Conservation (phyloP, 2,329 filamentous ascomycete species). For the Colletotrichum incanum region DNA sequence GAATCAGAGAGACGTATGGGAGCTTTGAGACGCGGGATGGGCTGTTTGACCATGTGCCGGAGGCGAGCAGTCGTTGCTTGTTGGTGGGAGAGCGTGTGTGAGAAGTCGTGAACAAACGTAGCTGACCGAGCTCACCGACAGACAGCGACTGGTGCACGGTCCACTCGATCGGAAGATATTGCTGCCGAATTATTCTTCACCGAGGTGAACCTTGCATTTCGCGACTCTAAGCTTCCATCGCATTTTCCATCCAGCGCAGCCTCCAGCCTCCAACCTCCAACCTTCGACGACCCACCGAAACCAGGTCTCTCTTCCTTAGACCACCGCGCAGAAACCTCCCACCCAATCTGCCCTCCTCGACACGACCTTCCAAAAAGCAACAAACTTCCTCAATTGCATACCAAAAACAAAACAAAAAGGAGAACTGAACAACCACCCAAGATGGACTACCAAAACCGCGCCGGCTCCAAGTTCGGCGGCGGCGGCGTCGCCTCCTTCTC, state of each 20-base stretch:
- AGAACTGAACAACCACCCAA: neutral
- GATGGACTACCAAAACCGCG: slow-evolving; percentile 90
- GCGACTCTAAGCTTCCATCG: slow-evolving; percentile 3
- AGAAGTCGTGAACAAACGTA: neutral
- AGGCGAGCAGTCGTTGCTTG: neutral
- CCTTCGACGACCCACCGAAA: neutral
- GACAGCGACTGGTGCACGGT: neutral
- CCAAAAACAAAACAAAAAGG: fast-evolving
- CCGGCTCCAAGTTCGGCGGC: slow-evolving; percentile 97
- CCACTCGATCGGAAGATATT: slow-evolving; percentile 19
- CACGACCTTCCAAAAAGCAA: neutral
- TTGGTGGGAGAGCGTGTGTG: neutral
- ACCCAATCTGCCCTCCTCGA: neutral
- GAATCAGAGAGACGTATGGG: neutral
- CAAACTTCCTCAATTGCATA: neutral
- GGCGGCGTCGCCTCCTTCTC: slow-evolving; percentile 95
- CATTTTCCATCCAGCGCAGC: neutral
- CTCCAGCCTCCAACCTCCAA: neutral
- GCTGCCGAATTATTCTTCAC: slow-evolving; percentile 19
- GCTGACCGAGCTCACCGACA: slow-evolving; percentile 8
- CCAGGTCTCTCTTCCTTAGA: neutral
- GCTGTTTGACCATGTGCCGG: neutral
- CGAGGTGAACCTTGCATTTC: slow-evolving; percentile 22
- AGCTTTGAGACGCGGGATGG: neutral
- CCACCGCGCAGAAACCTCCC: neutral